A percentile compares a stretch with the other conserved stretches of the same genome.
Evolutionary conservation across 192 early-diverging fungal genomes (phyloP).

Genomic region (Dissophora ornata): DNA sequence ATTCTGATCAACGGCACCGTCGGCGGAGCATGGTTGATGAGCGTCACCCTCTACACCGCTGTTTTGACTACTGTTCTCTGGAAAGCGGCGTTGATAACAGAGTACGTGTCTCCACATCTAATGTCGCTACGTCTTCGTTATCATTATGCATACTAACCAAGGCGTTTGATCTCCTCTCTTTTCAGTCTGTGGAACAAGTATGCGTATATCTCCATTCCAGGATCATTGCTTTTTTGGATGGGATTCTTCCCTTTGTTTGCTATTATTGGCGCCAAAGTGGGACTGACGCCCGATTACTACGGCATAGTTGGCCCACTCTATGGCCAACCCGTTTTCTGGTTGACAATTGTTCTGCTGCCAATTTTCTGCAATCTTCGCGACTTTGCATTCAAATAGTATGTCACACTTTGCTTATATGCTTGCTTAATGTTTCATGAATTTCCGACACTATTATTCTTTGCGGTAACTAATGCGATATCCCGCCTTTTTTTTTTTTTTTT

Average conservation of each 20-base stretch:
- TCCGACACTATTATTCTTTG: too few relatives aligned
- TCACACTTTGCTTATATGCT: too few relatives aligned
- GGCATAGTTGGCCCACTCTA: slow-evolving; percentile 76
- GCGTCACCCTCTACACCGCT: slow-evolving; percentile 88
- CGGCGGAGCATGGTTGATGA: slow-evolving; percentile 92
- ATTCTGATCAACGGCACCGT: slow-evolving; percentile 76
- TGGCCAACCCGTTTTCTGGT: slow-evolving; percentile 85
- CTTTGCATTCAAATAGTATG: slow-evolving; percentile 96
- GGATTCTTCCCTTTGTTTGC: slow-evolving; percentile 87
- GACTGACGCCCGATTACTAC: slow-evolving; percentile 77
- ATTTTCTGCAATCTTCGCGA: slow-evolving; percentile 87
- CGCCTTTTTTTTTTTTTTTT: too few relatives aligned
- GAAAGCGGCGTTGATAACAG: slow-evolving; percentile 91
- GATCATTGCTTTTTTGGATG: slow-evolving; percentile 92
- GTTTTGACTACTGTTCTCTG: slow-evolving; percentile 89
- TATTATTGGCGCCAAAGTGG: slow-evolving; percentile 73
- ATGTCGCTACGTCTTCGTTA: slow-evolving; percentile 27
- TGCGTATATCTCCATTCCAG: slow-evolving; percentile 90
- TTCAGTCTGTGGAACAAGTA: slow-evolving; percentile 93
- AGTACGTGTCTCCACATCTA: too few relatives aligned
- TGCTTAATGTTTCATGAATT: too few relatives aligned
- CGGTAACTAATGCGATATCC: too few relatives aligned
- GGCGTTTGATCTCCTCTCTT: not conserved
- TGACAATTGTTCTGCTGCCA: slow-evolving; percentile 87
- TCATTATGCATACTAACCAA: not conserved